Evolutionary conservation across 257 asterid genomes (phyloP).

Genomic region (Craterostigma plantagineum): DNA sequence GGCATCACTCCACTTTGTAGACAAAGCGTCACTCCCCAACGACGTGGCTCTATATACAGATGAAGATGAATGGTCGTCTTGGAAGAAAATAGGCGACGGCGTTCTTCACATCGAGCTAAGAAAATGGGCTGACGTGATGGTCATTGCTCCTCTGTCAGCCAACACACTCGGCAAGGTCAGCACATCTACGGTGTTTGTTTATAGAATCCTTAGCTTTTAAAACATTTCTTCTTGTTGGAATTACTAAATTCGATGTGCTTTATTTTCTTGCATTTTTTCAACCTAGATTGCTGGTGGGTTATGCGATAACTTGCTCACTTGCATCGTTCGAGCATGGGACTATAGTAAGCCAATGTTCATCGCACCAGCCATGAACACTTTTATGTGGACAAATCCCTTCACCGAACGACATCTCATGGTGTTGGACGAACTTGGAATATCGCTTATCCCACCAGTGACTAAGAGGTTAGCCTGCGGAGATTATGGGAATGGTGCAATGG

Average conservation of each 20-base stretch:
- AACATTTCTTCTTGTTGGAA: background rate
- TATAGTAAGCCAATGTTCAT: slow-evolving; percentile 39
- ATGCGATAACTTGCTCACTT: slow-evolving; percentile 56
- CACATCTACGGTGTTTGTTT: no score
- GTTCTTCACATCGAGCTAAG: slow-evolving; percentile 54
- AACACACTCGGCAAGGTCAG: slow-evolving; percentile 59
- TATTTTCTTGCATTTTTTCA: background rate
- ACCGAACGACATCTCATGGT: slow-evolving; percentile 36
- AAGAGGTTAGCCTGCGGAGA: slow-evolving; percentile 45
- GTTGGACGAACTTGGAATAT: slow-evolving; percentile 40
- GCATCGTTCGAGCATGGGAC: slow-evolving; percentile 57
- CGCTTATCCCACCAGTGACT: slow-evolving; percentile 38
- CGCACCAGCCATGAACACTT: slow-evolving; percentile 50
- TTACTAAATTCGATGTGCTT: background rate
- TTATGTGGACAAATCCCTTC: slow-evolving; percentile 44
- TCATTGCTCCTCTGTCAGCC: slow-evolving; percentile 65
- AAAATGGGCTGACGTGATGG: slow-evolving; percentile 50
- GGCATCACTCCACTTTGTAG: slow-evolving; percentile 39
- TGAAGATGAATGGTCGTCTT: slow-evolving; percentile 46
- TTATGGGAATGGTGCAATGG: slow-evolving; percentile 54
- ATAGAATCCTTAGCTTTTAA: background rate
- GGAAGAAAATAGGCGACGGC: slow-evolving; percentile 36
- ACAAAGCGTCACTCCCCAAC: slow-evolving; percentile 26
- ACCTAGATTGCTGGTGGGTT: slow-evolving; percentile 49
- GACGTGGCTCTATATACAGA: slow-evolving; percentile 37